phyloP scores from a whole-genome alignment of 306 rosid genomes.

The Vigna angularis region DNA sequence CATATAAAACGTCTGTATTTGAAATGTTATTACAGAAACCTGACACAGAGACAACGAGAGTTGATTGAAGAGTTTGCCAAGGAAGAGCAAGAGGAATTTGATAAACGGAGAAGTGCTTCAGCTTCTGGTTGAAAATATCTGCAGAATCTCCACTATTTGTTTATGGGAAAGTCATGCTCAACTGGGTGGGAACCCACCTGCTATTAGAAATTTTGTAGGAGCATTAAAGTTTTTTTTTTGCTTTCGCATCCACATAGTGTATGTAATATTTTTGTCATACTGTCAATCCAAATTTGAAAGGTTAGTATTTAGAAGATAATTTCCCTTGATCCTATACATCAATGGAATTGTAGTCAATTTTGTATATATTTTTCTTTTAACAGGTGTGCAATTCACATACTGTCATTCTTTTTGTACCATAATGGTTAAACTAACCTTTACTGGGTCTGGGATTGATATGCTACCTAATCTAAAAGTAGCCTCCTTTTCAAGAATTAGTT shows the following conservation, averaged over 20 bases:
- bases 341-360: neutral
- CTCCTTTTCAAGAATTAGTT: too few relatives aligned
- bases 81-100: slow-evolving; percentile 69
- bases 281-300: slow-evolving; percentile 28
- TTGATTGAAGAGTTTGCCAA: slow-evolving; percentile 88
- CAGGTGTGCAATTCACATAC: slow-evolving; percentile 32
- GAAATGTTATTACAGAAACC: slow-evolving; percentile 58
- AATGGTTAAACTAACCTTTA: too few relatives aligned
- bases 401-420: too few relatives aligned
- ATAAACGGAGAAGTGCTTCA: slow-evolving; percentile 57
- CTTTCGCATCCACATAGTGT: slow-evolving; percentile 28
- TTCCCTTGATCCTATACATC: slow-evolving; percentile 37
- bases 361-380: slow-evolving; percentile 44
- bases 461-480: too few relatives aligned
- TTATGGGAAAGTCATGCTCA: slow-evolving; percentile 29
- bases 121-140: slow-evolving; percentile 60
- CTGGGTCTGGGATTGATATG: too few relatives aligned
- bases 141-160: slow-evolving; percentile 2
- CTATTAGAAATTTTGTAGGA: slow-evolving; percentile 69
- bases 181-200: slow-evolving; percentile 30
- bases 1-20: slow-evolving; percentile 6
- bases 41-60: slow-evolving; percentile 78
- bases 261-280: slow-evolving; percentile 39
- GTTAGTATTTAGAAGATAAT: slow-evolving; percentile 35
- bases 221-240: slow-evolving; percentile 35